Evolutionary conservation across 2,329 filamentous ascomycete species (phyloP).

Genomic region (Aspergillus hortae): DNA sequence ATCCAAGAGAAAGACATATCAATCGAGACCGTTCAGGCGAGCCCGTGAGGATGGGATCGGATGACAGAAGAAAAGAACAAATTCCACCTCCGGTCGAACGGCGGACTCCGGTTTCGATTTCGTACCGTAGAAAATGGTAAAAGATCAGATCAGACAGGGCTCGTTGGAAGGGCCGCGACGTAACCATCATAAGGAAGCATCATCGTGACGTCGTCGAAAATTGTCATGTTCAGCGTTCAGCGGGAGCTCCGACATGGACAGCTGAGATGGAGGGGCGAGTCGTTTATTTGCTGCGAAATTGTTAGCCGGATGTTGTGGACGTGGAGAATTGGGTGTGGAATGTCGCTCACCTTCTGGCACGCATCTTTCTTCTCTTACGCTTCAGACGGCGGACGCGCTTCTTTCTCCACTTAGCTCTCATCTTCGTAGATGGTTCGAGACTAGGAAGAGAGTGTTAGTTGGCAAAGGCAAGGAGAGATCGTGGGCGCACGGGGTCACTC

Average conservation of each 20-base stretch:
- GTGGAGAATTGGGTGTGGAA: not conserved
- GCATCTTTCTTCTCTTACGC: slow-evolving; percentile 99
- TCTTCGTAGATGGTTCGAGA: slow-evolving; percentile 46
- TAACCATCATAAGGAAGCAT: slow-evolving; percentile 28
- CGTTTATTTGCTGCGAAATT: slow-evolving; percentile 63
- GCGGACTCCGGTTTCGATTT: slow-evolving; percentile 26
- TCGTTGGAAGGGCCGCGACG: slow-evolving; percentile 23
- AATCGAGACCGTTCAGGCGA: slow-evolving; percentile 29
- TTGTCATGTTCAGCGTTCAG: slow-evolving; percentile 41
- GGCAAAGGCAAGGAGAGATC: slow-evolving; percentile 4
- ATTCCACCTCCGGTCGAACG: slow-evolving; percentile 21
- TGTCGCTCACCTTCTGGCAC: slow-evolving; percentile 81
- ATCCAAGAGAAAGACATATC: slow-evolving; percentile 15
- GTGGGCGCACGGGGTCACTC: slow-evolving; percentile 18
- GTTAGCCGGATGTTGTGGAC: slow-evolving; percentile 4
- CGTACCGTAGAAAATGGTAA: not conserved
- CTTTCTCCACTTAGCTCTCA: slow-evolving; percentile 99
- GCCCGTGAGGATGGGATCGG: slow-evolving; percentile 26
- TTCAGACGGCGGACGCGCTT: slow-evolving; percentile 99
- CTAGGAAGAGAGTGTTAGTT: slow-evolving; percentile 17
- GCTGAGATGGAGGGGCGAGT: slow-evolving; percentile 57
- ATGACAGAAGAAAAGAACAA: not conserved
- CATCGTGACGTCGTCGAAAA: slow-evolving; percentile 27
- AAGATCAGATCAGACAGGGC: slow-evolving; percentile 19
- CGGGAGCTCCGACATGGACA: slow-evolving; percentile 33